Conservation (phyloP, 495 filamentous ascomycete genomes). For the Paragyromitra xinjiangensis region DNA sequence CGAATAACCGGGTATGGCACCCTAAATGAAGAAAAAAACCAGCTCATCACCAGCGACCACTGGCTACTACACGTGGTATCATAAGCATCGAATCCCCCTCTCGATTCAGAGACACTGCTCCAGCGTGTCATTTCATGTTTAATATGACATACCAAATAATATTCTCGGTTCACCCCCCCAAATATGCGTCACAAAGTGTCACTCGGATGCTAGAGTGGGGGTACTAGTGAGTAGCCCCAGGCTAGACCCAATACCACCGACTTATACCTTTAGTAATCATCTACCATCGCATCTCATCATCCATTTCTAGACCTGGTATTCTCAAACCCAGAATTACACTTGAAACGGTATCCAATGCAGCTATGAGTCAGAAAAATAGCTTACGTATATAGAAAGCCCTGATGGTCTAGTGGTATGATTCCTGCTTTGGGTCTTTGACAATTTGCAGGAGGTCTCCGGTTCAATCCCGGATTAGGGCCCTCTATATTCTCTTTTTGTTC, state of each 20-base stretch:
- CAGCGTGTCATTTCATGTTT: neutral
- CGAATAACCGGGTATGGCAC: neutral
- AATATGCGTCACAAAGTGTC: neutral
- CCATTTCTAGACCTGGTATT: neutral
- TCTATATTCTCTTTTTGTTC: constrained; percentile 1
- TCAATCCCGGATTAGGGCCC: constrained; percentile 50
- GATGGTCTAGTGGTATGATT: constrained; percentile 52
- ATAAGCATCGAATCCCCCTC: neutral
- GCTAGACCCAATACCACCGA: neutral
- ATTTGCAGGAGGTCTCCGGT: constrained; percentile 49
- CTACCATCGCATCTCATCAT: too few species aligned
- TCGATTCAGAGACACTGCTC: neutral
- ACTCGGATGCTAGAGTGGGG: neutral
- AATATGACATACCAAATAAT: neutral
- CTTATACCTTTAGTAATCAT: neutral
- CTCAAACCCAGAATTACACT: neutral
- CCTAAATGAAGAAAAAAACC: neutral
- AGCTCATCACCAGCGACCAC: neutral
- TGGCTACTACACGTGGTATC: neutral
- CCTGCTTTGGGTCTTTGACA: constrained; percentile 43
- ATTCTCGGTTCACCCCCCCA: neutral
- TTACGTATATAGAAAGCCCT: constrained; percentile 11
- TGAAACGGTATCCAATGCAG: neutral
- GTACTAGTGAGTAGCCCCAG: neutral
- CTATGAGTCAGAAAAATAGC: neutral